These are phyloP conservation scores for Ogataea paraovalis DNA, from an alignment of 805 yeast genomes.

Conservation along the genomic window DNA sequence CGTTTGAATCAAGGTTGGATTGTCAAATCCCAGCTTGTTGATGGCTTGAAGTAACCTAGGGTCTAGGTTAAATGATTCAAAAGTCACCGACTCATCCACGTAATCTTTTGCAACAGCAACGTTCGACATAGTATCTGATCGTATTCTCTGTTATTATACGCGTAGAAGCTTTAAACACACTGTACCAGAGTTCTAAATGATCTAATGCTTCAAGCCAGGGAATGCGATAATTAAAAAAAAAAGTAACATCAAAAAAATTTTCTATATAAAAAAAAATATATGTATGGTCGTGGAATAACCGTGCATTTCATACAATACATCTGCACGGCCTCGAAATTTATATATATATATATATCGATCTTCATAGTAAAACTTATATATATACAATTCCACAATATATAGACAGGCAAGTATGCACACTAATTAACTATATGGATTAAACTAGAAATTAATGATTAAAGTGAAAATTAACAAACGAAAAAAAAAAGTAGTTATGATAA, in stretches of 20 bases:
- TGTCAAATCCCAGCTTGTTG: slow-evolving; percentile 69
- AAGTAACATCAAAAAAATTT: background rate
- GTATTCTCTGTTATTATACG: background rate
- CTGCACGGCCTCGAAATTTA: too few species aligned
- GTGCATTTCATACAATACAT: too few species aligned
- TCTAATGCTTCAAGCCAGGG: too few species aligned
- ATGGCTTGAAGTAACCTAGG: slow-evolving; percentile 82
- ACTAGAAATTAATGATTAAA: background rate
- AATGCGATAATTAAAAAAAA: too few species aligned
- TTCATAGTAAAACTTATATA: too few species aligned
- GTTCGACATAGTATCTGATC: slow-evolving; percentile 16
- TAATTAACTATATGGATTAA: too few species aligned
- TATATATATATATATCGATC: too few species aligned
- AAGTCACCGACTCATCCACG: slow-evolving; percentile 64
- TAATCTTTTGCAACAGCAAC: slow-evolving; percentile 63
- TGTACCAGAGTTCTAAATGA: too few species aligned
- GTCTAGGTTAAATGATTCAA: slow-evolving; percentile 78
- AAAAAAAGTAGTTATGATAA: background rate
- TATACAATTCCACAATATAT: too few species aligned
- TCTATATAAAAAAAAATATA: background rate
- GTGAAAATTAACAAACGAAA: background rate
- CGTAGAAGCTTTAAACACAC: background rate
- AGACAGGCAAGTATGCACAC: too few species aligned
- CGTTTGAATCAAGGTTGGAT: slow-evolving; percentile 89
- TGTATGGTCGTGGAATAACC: too few species aligned